phyloP scores from a whole-genome alignment of 768 basidiomycete species.

The Cystoderma amianthinum region DNA sequence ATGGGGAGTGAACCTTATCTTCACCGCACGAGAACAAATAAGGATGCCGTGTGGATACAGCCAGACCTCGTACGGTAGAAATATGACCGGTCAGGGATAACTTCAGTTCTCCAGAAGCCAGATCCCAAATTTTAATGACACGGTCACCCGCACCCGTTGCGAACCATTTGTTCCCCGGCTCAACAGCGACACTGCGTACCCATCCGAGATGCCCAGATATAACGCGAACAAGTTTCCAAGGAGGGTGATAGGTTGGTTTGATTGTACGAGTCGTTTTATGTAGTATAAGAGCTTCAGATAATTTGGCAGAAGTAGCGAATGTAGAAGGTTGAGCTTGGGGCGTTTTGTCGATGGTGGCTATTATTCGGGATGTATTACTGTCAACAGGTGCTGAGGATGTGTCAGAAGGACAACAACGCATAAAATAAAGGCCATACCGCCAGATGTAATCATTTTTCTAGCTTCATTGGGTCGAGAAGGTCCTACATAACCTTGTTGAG shows the following conservation, averaged over 20 bases:
- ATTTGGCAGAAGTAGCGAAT: slow-evolving; percentile 52
- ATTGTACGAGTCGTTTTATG: slow-evolving; percentile 93
- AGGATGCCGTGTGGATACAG: slow-evolving; percentile 88
- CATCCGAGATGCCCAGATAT: slow-evolving; percentile 98
- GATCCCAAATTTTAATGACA: slow-evolving; percentile 98
- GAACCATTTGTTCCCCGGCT: slow-evolving; percentile 98
- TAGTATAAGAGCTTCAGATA: slow-evolving; percentile 86
- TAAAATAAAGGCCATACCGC: slow-evolving; percentile 31
- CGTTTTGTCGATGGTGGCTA: slow-evolving; percentile 70
- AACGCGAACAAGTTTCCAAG: slow-evolving; percentile 94
- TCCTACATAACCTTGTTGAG: slow-evolving; percentile 77
- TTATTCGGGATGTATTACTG: slow-evolving; percentile 55
- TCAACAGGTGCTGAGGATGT: slow-evolving; percentile 19
- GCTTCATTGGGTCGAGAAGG: slow-evolving; percentile 66
- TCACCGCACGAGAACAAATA: slow-evolving; percentile 97
- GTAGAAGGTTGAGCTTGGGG: slow-evolving; percentile 65
- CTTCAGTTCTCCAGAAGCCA: slow-evolving; percentile 95
- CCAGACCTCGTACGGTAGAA: slow-evolving; percentile 90
- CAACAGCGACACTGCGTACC: slow-evolving; percentile 94
- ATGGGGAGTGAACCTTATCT: slow-evolving; percentile 65
- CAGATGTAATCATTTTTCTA: slow-evolving; percentile 68
- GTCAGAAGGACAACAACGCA: slow-evolving; percentile 1
- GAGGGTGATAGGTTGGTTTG: slow-evolving; percentile 93
- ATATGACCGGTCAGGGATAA: slow-evolving; percentile 97
- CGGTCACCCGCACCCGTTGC: slow-evolving; percentile 97